Base-by-base conservation (phyloP, 176 grass and related monocot species). In the Rhynchospora pubera region DNA sequence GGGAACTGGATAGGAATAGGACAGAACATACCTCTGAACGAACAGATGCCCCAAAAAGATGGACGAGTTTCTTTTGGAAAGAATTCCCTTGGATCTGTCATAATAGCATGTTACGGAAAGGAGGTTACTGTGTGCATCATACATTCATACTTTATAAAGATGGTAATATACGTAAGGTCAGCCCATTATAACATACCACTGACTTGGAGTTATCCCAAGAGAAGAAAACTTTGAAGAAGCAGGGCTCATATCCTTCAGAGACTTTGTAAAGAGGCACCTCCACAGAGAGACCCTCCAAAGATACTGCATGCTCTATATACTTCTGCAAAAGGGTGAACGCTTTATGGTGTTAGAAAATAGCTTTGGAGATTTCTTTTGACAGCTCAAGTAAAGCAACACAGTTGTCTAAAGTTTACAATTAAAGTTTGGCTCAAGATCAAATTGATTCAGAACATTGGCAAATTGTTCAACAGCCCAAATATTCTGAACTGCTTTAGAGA, bases 191-290 rank as follows among this genome's bases (percentile, higher is more conserved):
- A 88, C 85, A 57, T 88, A 94, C 94, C 94, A 89, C 43, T 44
- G 83, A 86, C 91, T 91, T 97, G 19, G 88, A 74, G 83, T 83
- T 86, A 77, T 97, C 94, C 94, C 94, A 97, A 84, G 94, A 91
- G 87, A 94, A 97, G 81, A 94, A 94, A 68, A 89, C 84, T 69
- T 93, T 97, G 87, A 92, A 97, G 88, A 97, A 97, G 77, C 86
- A 87, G 65, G 94, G 94, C 21, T 97, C 94, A 68, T 91, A 88
- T 58, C 94, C 92, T 90, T 97, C 94, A 57, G 82, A 87, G 16
- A 94, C 71, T 86, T 91, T 97, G 82, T 92, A 97, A 82, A 97
- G 90, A 78, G 94, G 94, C 63, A 88, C 86, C 77, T 89, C 76
- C 58, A 89, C 78, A 61, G 88, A 89, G 75, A 94, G 85, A 84